Conservation (phyloP, 805 yeast species). For the Clavispora asparagi region DNA sequence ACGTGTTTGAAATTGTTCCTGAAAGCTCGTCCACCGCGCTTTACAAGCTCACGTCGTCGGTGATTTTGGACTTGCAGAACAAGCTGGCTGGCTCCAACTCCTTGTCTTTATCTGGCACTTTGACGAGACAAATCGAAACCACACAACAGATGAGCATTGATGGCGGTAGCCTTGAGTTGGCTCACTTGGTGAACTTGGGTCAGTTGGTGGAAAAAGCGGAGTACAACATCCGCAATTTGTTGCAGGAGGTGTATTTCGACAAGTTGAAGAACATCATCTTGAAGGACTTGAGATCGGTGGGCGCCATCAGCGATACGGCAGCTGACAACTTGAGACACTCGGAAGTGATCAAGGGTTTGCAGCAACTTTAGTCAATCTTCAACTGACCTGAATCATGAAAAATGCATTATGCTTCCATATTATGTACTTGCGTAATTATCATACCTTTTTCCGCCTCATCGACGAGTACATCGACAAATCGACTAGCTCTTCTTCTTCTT, state of each 20-base stretch:
- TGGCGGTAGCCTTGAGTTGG: constrained; percentile 40
- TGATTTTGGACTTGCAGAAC: constrained; percentile 63
- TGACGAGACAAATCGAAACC: constrained; percentile 78
- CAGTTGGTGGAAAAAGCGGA: constrained; percentile 83
- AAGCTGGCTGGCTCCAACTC: constrained; percentile 8
- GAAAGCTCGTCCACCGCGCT: constrained; percentile 31
- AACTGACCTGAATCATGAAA: neutral
- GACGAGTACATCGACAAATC: constrained; percentile 25
- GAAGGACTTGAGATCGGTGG: constrained; percentile 38
- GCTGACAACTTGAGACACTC: constrained; percentile 28
- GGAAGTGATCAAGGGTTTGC: constrained; percentile 36
- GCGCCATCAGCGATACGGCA: constrained; percentile 27
- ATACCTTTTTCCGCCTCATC: neutral
- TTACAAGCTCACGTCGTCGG: constrained; percentile 82
- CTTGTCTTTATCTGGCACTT: constrained; percentile 65
- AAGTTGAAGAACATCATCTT: constrained; percentile 81
- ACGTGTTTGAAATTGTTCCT: constrained; percentile 73
- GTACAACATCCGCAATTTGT: constrained; percentile 74
- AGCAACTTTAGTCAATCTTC: constrained; percentile 18
- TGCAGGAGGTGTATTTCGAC: constrained; percentile 93
- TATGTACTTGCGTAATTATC: neutral
- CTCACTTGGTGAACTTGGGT: constrained; percentile 87
- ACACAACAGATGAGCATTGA: constrained; percentile 36
- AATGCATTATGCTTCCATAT: neutral
- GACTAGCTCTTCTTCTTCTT: constrained; percentile 17